These are phyloP conservation scores for Hypoxylon fragiforme DNA, from an alignment of 495 filamentous ascomycete genomes.

Conservation along the genomic window DNA sequence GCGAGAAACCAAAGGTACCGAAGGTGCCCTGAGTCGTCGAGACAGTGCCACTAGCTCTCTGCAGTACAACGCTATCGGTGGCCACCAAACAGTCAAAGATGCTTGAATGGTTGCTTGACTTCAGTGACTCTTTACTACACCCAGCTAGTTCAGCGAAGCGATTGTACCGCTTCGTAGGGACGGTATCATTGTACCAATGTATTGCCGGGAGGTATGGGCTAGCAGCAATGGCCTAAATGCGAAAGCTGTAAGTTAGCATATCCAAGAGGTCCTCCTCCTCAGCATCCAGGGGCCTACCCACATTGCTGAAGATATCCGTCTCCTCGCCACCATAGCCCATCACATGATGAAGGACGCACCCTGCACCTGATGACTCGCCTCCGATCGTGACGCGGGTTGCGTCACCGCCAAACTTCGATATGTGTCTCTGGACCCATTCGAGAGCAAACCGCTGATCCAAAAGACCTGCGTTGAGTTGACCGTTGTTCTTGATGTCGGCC, in stretches of 20 bases:
- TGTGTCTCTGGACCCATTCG: conserved; percentile 74
- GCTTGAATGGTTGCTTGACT: conserved; percentile 13
- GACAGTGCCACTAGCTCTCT: conserved; percentile 55
- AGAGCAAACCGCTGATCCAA: conserved; percentile 70
- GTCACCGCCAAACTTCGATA: conserved; percentile 71
- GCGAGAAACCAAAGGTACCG: conserved; percentile 63
- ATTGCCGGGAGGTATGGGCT: conserved; percentile 27
- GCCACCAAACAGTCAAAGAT: conserved; percentile 38
- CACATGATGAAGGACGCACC: conserved; percentile 58
- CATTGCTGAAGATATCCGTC: conserved; percentile 53
- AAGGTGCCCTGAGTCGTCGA: conserved; percentile 35
- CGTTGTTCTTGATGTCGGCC: conserved; percentile 38
- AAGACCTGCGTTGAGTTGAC: conserved; percentile 65
- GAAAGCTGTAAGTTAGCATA: conserved; percentile 19
- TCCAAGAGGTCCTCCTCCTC: conserved; percentile 1
- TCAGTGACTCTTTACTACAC: conserved; percentile 40
- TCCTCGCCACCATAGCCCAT: conserved; percentile 40
- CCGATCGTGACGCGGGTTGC: conserved; percentile 65
- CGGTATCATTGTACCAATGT: conserved; percentile 48
- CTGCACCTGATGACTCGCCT: conserved; percentile 72
- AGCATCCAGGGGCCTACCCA: conserved; percentile 37
- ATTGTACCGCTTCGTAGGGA: conserved; percentile 56
- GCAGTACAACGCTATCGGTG: conserved; percentile 52
- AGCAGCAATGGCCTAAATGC: conserved; percentile 18
- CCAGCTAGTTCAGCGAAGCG: conserved; percentile 57